These are phyloP conservation scores for Coniella vitis DNA, from an alignment of 2,329 filamentous ascomycete species.

Conservation along the genomic window DNA sequence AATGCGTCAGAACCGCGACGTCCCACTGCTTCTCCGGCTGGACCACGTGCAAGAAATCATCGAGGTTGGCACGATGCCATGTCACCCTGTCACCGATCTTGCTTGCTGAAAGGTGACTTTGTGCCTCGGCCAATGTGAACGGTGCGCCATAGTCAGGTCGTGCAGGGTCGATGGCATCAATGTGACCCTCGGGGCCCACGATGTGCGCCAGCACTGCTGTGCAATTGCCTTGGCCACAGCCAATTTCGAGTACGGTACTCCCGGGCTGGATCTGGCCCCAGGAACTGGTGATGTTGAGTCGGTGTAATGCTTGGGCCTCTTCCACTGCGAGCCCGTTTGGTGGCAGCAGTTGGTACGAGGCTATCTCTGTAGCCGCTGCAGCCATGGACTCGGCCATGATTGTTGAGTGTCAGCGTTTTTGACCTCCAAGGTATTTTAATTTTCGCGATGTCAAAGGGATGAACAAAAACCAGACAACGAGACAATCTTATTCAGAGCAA, in stretches of 20 bases:
- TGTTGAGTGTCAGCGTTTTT: neutral
- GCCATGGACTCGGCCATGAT: neutral
- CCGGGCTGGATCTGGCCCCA: constrained; percentile 30
- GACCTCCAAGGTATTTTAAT: no score
- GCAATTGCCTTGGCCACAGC: constrained; percentile 53
- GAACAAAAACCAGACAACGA: neutral
- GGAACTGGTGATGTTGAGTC: constrained; percentile 27
- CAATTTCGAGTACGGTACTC: constrained; percentile 46
- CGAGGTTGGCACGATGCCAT: constrained; percentile 33
- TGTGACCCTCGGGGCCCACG: constrained; percentile 35
- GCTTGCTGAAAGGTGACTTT: constrained; percentile 33
- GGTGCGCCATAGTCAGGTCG: constrained; percentile 42
- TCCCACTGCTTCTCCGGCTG: constrained; percentile 30
- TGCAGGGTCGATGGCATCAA: constrained; percentile 48
- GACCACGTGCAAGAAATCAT: constrained; percentile 27
- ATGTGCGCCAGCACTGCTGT: constrained; percentile 46
- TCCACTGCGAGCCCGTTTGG: constrained; percentile 2
- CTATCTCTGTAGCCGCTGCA: constrained; percentile 4
- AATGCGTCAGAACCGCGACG: constrained; percentile 41
- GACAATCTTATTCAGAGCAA: neutral
- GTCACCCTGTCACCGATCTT: constrained; percentile 34
- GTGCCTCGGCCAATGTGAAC: constrained; percentile 42
- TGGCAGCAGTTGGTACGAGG: constrained; percentile 4
- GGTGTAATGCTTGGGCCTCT: constrained; percentile 24
- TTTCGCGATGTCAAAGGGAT: no score